Percentiles rank a stretch among this genome's conserved stretches.
phyloP scores from a whole-genome alignment of 1,284 basidiomycete species.

The Puccinia horiana region DNA sequence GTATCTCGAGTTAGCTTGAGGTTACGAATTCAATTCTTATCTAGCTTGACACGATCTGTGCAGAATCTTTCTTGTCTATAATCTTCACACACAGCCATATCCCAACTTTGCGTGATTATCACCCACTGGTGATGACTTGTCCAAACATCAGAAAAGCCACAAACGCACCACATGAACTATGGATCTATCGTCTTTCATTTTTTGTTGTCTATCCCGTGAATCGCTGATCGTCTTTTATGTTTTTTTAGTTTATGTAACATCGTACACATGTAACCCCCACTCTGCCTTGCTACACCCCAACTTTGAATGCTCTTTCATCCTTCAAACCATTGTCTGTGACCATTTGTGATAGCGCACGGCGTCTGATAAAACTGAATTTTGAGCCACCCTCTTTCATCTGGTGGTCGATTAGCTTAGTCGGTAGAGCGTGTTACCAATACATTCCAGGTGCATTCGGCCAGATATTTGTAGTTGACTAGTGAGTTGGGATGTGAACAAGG shows the following conservation, averaged over 20 bases:
- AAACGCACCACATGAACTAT: not conserved
- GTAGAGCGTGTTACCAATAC: not conserved
- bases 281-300: too few species aligned
- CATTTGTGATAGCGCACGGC: too few species aligned
- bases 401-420: constrained; percentile 12
- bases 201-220: too few species aligned
- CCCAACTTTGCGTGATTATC: not conserved
- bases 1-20: constrained; percentile 1
- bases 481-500: too few species aligned
- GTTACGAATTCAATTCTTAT: not conserved
- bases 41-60: not conserved
- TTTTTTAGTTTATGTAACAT: too few species aligned
- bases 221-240: too few species aligned
- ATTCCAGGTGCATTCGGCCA: not conserved
- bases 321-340: too few species aligned
- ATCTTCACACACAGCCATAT: not conserved
- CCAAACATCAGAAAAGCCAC: not conserved
- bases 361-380: not conserved
- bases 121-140: not conserved
- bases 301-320: too few species aligned
- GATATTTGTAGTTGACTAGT: too few species aligned
- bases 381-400: not conserved
- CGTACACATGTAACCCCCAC: too few species aligned
- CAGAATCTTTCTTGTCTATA: not conserved
- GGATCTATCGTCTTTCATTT: not conserved